phyloP scores from a whole-genome alignment of 2,329 filamentous ascomycete genomes.

The Coleophoma eucalyptorum region DNA sequence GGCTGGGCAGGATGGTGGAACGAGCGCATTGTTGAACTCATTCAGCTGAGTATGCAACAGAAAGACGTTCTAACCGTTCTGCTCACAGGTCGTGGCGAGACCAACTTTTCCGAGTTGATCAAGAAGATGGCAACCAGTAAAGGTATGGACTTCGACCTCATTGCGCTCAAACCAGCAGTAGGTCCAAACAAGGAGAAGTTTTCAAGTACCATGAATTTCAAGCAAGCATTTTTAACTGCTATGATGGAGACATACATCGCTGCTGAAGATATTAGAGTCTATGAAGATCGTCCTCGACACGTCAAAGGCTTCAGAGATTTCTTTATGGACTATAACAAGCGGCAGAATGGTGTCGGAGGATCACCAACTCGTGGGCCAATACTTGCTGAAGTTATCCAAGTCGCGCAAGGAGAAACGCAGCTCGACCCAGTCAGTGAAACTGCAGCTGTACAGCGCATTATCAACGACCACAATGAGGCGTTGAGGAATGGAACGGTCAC shows the following conservation, averaged over 20 bases:
- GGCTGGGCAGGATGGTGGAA: conserved; percentile 98
- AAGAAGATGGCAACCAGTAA: conserved; percentile 77
- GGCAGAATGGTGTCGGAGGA: conserved; percentile 42
- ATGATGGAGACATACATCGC: conserved; percentile 81
- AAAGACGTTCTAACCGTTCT: conserved; percentile 82
- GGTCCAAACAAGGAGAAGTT: conserved; percentile 80
- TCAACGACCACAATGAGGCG: conserved; percentile 78
- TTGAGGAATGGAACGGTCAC: conserved; percentile 33
- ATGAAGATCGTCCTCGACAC: conserved; percentile 64
- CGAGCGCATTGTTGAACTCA: conserved; percentile 79
- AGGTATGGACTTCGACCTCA: conserved; percentile 80
- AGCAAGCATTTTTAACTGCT: conserved; percentile 77
- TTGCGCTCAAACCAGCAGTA: conserved; percentile 80
- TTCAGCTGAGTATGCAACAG: conserved; percentile 76
- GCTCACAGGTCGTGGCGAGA: conserved; percentile 80
- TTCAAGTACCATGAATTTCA: conserved; percentile 83
- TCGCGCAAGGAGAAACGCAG: conserved; percentile 69
- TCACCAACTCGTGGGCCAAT: conserved; percentile 60
- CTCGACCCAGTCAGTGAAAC: conserved; percentile 78
- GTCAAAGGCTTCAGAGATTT: conserved; percentile 83
- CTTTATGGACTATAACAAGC: conserved; percentile 71
- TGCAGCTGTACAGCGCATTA: conserved; percentile 81
- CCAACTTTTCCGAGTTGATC: conserved; percentile 72
- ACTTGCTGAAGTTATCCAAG: conserved; percentile 77
- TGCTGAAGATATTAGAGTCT: conserved; percentile 78